Base-by-base conservation (phyloP, 371 early-diverging fungal species). In the Mucor irregularis region DNA sequence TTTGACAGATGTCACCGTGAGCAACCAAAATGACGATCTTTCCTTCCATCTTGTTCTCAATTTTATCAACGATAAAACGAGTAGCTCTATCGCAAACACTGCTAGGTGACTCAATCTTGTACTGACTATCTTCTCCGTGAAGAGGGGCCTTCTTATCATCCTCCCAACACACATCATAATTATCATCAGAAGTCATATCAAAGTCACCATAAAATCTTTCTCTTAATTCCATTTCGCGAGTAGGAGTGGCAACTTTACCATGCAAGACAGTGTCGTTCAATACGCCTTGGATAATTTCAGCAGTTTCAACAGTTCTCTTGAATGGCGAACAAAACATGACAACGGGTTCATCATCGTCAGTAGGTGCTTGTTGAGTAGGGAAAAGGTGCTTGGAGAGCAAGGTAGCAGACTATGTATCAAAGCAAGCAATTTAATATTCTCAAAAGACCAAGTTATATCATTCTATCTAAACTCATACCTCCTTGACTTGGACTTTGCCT, bases 1-100 rank as follows among this genome's bases (percentile, higher is more conserved):
- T 76, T 49, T 79, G 80, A 48, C 69, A 69, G 16, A 76, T 62
- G 53, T 79, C 80, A 9, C 80, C 80, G 53, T 79, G 80, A 14
- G 73, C 70, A 0, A 79, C 74, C 22, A 79, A 59, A 13, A 79
- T 62, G 9, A 78, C 64, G 17, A 52, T 62, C 53, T 73, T 69
- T 21, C 61, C 64, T 57, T 74, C 58, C 67, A 69, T 55, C 42
- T 78, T 64, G 37, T 38, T 49, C 40, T 78, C 78, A 22, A 78
- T 69, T 9, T 69, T 64, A 4, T 68, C 62, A 4, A 55, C 53
- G 50, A 79, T 76, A 40, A 76, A 74, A 3, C 49, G 57, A 8
- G 71, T 72, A 1, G 71, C 64, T 29, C 76, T 66, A 24, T 72
- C 71, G 40, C 64, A 66, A 4, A 79, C 79, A 26, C 56, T 64